Conservation (phyloP, 805 yeast species). For the Cyberlindnera xylosilytica region DNA sequence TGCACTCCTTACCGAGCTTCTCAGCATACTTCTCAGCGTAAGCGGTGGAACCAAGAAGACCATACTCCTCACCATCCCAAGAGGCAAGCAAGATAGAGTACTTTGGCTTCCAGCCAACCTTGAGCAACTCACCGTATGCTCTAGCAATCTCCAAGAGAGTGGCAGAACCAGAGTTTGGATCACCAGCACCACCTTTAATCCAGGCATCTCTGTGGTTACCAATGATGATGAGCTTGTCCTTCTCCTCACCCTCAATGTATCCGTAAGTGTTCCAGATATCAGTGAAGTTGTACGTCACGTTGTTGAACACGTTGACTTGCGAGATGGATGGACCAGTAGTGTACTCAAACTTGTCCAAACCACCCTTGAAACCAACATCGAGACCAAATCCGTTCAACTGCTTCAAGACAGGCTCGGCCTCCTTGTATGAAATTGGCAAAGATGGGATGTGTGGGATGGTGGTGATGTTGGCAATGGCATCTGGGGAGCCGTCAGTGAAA, state of each 20-base stretch:
- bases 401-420: conserved; percentile 59
- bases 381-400: conserved; percentile 58
- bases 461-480: conserved; percentile 44
- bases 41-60: conserved; percentile 71
- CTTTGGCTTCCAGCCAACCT: conserved; percentile 62
- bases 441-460: conserved; percentile 66
- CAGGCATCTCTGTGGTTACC: conserved; percentile 84
- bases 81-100: conserved; percentile 65
- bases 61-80: conserved; percentile 87
- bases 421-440: conserved; percentile 63
- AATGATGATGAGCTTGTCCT: conserved; percentile 54
- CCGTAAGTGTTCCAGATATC: conserved; percentile 66
- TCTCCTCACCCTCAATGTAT: conserved; percentile 48
- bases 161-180: conserved; percentile 75
- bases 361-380: conserved; percentile 47
- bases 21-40: conserved; percentile 63
- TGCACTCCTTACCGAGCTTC: conserved; percentile 45
- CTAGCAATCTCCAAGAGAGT: conserved; percentile 61
- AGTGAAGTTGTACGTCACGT: conserved; percentile 58
- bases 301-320: conserved; percentile 52
- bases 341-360: conserved; percentile 42
- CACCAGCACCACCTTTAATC: conserved; percentile 77
- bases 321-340: conserved; percentile 48
- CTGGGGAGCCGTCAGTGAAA: conserved; percentile 61
- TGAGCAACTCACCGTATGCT: conserved; percentile 47